Base-by-base conservation (phyloP, 306 rosid species). In the Lupinus albus region DNA sequence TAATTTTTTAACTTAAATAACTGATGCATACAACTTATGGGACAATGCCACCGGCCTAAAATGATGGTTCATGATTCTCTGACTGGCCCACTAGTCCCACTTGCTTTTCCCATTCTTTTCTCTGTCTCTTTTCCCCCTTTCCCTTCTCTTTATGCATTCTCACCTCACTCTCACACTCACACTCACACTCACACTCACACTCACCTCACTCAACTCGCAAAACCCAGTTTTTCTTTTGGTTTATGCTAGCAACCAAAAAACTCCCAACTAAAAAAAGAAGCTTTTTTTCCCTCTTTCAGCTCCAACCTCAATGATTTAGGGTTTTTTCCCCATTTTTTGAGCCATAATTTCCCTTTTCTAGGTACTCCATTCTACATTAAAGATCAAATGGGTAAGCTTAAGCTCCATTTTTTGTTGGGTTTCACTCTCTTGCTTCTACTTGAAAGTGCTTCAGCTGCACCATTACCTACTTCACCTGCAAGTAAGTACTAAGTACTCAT, bases 331-430 rank as follows among this genome's bases (percentile, higher is more conserved):
- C 13, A 1, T 14, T 72, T 76, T 80, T 77, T 30, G 20, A 55
- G 63, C 80, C 63, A 55, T 55, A 74, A 63, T 51, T 78, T 42
- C 71, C 44, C 41, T 2, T 35, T 62, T 57, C 59, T 10, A 8
- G 32, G 33, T 48, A 73, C 67, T 76, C 58, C 81, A n/a, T 61
- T 64, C 59, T 33, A 42, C 28, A 11, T 48, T 8, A 9, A n/a
- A 25, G 32, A 68, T 59, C 64, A 68, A 68, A 91, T 91, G 97
- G 85, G 74, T 67, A 81, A 65, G 63, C 72, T 42, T 67, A 81
- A 65, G 66, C 75, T 47, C 73, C 67, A 72, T 55, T 63, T 84
- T n/a, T 36, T 81, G 11, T 28, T 80, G 56, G 48, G 57, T 72
- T 49, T 91, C 6, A 3, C 76, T 12, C 67, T 91, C 70, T 65